These are phyloP conservation scores for Blastocystis sp. DNA, from an alignment of 352 stramenopile species.

Conservation along the genomic window DNA sequence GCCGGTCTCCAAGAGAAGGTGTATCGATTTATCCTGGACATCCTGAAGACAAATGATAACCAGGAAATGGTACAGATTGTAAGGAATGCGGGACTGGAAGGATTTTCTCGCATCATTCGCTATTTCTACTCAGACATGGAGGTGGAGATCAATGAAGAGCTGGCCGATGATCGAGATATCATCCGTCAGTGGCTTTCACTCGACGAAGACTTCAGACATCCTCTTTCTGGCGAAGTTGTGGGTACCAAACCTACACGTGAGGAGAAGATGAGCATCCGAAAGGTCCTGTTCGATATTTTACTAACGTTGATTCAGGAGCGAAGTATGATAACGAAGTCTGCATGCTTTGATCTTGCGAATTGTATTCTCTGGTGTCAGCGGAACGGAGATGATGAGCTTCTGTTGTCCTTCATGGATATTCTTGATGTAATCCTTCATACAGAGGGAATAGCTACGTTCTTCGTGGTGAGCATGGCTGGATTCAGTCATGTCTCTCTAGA, in stretches of 20 bases:
- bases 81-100: not conserved
- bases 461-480: not conserved
- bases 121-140: conserved; percentile 16
- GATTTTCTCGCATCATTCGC: conserved; percentile 13
- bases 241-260: not conserved
- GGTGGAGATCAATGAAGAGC: conserved; percentile 6
- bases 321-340: not conserved
- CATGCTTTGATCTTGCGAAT: conserved; percentile 19
- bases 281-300: not conserved
- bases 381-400: not conserved
- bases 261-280: not conserved
- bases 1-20: not conserved
- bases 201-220: not conserved
- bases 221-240: not conserved
- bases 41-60: conserved; percentile 5
- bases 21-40: not conserved
- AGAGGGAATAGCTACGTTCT: not conserved
- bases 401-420: conserved; percentile 1
- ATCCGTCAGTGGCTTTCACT: conserved; percentile 25
- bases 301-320: not conserved
- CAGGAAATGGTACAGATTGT: not conserved
- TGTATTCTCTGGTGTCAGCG: not conserved
- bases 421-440: not conserved
- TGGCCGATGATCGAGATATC: not conserved
- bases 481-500: conserved; percentile 42